phyloP scores from a whole-genome alignment of 75 land plant species.

The Adiantum capillusveneris region DNA sequence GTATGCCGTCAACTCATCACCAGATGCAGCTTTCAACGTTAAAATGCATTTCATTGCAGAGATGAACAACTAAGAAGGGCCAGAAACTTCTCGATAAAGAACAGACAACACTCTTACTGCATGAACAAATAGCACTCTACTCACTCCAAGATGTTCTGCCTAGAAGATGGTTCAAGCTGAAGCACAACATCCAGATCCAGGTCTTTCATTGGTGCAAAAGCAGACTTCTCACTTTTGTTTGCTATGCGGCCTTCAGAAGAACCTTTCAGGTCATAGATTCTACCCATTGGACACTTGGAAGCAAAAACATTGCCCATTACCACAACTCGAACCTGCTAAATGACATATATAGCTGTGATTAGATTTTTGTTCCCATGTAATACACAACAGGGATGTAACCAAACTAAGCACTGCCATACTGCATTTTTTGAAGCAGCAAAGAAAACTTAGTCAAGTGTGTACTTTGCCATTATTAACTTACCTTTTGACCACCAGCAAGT shows the following conservation, averaged over 20 bases:
- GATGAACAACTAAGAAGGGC: no score
- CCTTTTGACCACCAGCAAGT: conserved; percentile 47
- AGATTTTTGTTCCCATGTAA: background rate
- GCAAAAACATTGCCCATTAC: conserved; percentile 8
- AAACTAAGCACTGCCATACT: background rate
- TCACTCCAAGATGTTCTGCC: background rate
- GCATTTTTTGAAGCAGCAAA: background rate
- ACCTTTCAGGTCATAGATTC: conserved; percentile 10
- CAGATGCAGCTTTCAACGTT: no score
- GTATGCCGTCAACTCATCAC: no score
- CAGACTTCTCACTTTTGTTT: background rate
- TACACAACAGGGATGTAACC: no score
- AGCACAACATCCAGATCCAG: background rate
- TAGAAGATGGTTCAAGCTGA: background rate
- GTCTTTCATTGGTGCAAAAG: background rate
- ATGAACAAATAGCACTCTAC: background rate
- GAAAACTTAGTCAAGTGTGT: background rate
- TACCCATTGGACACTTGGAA: background rate
- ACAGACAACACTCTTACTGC: background rate
- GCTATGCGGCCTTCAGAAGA: conserved; percentile 6
- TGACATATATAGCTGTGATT: background rate
- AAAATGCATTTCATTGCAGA: no score
- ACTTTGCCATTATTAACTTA: conserved; percentile 7
- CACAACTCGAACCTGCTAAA: conserved; percentile 8
- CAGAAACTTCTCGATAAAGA: background rate